Evolutionary conservation across 495 filamentous ascomycete genomes (phyloP).

Genomic region (Hypoxylon fuscum): DNA sequence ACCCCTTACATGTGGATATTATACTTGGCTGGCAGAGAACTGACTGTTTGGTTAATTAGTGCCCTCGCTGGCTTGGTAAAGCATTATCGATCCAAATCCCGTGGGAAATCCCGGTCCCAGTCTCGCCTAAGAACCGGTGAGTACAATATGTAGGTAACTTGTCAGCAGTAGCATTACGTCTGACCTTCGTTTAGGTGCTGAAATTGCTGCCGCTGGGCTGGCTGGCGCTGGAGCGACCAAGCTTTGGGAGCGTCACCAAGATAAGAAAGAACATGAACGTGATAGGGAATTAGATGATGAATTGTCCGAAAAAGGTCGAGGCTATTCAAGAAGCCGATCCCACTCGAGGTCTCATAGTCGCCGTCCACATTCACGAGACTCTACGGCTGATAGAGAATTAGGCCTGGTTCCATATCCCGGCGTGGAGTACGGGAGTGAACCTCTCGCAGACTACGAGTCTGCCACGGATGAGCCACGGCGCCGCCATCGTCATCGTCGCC

Average conservation of each 20-base stretch:
- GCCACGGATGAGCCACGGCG: conserved; percentile 41
- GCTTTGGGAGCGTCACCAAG: conserved; percentile 80
- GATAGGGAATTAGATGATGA: conserved; percentile 41
- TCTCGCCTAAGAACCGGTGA: conserved; percentile 61
- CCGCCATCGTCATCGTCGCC: conserved; percentile 31
- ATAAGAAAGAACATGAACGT: conserved; percentile 69
- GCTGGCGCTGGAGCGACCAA: conserved; percentile 82
- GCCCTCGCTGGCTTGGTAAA: conserved; percentile 80
- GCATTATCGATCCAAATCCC: conserved; percentile 69
- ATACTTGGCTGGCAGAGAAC: not conserved
- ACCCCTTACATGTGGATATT: not conserved
- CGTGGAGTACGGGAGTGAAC: conserved; percentile 54
- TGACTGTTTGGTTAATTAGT: conserved; percentile 27
- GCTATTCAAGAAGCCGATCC: conserved; percentile 56
- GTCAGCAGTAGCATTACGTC: not conserved
- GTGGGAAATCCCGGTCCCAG: conserved; percentile 64
- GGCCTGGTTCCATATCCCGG: conserved; percentile 70
- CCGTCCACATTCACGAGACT: conserved; percentile 49
- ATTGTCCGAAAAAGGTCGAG: conserved; percentile 47
- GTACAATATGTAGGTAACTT: conserved; percentile 7
- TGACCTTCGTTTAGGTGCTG: conserved; percentile 50
- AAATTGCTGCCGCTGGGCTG: conserved; percentile 77
- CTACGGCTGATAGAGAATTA: conserved; percentile 69
- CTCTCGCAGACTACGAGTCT: conserved; percentile 53
- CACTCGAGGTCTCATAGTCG: conserved; percentile 58